Evolutionary conservation across 2,329 filamentous ascomycete genomes (phyloP), one percentile per base, ranked within the genome.

Genomic region (Cytospora piceae): DNA sequence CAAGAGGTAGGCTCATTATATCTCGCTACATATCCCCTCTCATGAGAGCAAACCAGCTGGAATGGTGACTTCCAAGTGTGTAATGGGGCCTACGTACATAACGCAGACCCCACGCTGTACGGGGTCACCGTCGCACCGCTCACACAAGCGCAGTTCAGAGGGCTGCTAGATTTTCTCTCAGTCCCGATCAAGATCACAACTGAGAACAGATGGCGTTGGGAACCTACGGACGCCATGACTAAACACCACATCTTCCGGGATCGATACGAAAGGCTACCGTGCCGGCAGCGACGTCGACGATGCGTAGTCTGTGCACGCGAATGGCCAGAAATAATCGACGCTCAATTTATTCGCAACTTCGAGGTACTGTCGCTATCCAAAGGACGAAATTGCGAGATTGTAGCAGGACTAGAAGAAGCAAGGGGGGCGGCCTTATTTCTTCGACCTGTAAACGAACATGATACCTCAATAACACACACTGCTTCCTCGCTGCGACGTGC

Each of bases 351-450:
- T 8, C 58, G n/a, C 46, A 14, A 52, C 46, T 37, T 61, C 58
- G 12, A 6, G 15, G 29, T 4, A 11, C 20, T 61, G 46, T 20
- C 6, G 27, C 5, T 17, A 3, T 27, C 11, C 7, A 6, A 39
- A 53, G 58, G 58, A 29, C 32, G 31, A 37, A 24, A 61, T 52
- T 53, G 20, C 4, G 3, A 29, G 31, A 15, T 9, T 49, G 15
- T 9, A 58, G 11, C 39, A 39, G 8, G 49, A 61, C 3, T 22
- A 27, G 31, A 61, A 61, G 29, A 54, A 53, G n/a, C 58, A 29
- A 39, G 31, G 58, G 3, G 54, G 34, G 31, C 49, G 31, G 9
- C 58, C 58, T 2, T 61, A 39, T 27, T 54, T 61, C 9, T 61
- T 54, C 11, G 49, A 54, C 34, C 22, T 31, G 39, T n/a, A 42